Percentiles rank a stretch among this genome's conserved stretches.
Conservation (phyloP, 345 rosid genomes). For the Populus simonii region DNA sequence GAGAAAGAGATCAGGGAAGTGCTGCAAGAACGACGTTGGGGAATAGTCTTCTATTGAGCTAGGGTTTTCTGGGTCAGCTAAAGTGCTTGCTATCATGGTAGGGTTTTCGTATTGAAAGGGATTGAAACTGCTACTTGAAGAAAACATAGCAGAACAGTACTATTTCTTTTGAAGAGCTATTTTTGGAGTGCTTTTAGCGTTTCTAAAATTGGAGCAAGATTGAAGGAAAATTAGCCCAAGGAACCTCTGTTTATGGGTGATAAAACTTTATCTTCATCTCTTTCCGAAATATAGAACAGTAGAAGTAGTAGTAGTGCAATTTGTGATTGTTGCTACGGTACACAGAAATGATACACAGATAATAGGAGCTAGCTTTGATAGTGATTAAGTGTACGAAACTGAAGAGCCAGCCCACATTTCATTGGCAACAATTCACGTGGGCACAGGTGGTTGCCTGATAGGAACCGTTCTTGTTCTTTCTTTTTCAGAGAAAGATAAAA, state of each 20-base stretch:
- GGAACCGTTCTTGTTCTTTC: constrained; percentile 23
- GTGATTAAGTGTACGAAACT: constrained; percentile 13
- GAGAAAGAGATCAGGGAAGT: constrained; percentile 22
- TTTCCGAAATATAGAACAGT: background rate
- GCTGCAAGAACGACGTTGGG: constrained; percentile 27
- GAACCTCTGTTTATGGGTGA: constrained; percentile 6
- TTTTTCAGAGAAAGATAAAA: constrained; percentile 5
- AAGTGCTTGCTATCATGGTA: constrained; percentile 4
- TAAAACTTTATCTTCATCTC: background rate
- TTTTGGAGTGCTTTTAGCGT: background rate
- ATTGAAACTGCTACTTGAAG: constrained; percentile 10
- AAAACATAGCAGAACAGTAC: constrained; percentile 15
- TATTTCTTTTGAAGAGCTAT: constrained; percentile 1
- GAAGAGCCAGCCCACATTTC: background rate
- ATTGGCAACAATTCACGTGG: constrained; percentile 44
- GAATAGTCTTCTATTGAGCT: constrained; percentile 6
- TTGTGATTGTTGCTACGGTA: background rate
- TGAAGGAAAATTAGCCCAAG: background rate
- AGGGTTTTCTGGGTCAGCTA: constrained; percentile 16
- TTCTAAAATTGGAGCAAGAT: background rate
- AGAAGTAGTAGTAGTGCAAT: background rate
- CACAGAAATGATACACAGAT: background rate
- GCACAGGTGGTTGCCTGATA: constrained; percentile 36
- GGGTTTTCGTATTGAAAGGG: constrained; percentile 18
- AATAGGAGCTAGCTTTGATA: constrained; percentile 7